These are phyloP conservation scores for Calcarisporium arbuscula DNA, from an alignment of 2,329 filamentous ascomycete species.

Conservation along the genomic window DNA sequence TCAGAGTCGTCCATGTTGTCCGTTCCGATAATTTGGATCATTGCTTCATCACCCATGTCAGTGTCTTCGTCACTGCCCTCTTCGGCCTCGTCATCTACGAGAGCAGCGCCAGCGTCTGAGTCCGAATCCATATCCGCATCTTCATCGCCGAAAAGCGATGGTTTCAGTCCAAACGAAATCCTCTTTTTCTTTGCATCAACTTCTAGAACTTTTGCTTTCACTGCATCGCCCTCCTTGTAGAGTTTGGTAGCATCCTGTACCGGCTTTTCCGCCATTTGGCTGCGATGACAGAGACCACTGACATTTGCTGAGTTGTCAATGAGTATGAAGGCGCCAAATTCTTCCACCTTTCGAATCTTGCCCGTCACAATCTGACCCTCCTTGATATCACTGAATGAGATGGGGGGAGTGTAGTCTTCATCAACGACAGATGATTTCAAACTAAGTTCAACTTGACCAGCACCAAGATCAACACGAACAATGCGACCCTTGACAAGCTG, in stretches of 20 bases:
- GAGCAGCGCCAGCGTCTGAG: constrained; percentile 39
- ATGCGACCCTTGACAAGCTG: constrained; percentile 88
- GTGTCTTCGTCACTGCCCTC: constrained; percentile 44
- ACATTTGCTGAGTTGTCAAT: constrained; percentile 82
- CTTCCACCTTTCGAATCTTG: constrained; percentile 86
- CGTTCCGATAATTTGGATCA: constrained; percentile 38
- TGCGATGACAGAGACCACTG: constrained; percentile 87
- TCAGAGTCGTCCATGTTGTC: constrained; percentile 38
- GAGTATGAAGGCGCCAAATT: constrained; percentile 91
- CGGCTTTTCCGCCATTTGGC: constrained; percentile 79
- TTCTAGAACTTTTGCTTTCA: constrained; percentile 83
- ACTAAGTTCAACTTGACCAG: constrained; percentile 74
- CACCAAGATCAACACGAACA: constrained; percentile 59
- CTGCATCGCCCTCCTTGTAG: constrained; percentile 84
- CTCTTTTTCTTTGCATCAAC: constrained; percentile 69
- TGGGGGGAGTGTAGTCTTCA: constrained; percentile 65
- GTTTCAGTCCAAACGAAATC: constrained; percentile 87
- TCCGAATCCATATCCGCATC: constrained; percentile 45
- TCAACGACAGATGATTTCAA: constrained; percentile 82
- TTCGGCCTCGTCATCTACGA: constrained; percentile 39
- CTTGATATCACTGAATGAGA: constrained; percentile 72
- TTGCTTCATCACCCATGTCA: constrained; percentile 40
- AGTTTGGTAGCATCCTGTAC: constrained; percentile 83
- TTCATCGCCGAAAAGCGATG: constrained; percentile 74
- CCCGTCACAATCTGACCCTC: constrained; percentile 79